A percentile compares a stretch with the other conserved stretches of the same genome.
Conservation (phyloP, 2,329 filamentous ascomycete species). For the Phialophora tarda region DNA sequence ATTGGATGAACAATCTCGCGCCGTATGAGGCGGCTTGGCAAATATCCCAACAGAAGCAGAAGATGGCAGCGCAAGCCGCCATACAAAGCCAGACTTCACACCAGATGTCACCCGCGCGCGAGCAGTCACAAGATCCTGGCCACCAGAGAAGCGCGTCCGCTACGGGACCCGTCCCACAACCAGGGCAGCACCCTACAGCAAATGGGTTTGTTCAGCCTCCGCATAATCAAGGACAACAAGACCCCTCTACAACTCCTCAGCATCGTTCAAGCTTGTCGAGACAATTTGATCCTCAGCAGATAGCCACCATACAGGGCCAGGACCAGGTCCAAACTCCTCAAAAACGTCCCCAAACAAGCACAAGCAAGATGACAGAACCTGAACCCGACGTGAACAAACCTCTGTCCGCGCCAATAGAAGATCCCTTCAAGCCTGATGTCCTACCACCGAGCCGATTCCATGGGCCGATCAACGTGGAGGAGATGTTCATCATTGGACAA, state of each 20-base stretch:
- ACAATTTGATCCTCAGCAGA: slow-evolving; percentile 40
- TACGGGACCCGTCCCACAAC: slow-evolving; percentile 40
- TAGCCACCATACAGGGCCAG: slow-evolving; percentile 35
- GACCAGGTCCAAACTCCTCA: slow-evolving; percentile 33
- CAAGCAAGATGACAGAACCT: slow-evolving; percentile 43
- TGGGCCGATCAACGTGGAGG: slow-evolving; percentile 74
- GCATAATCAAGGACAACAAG: slow-evolving; percentile 38
- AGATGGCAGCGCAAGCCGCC: slow-evolving; percentile 48
- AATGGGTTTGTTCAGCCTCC: slow-evolving; percentile 47
- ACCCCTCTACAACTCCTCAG: slow-evolving; percentile 43
- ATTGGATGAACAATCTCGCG: slow-evolving; percentile 76
- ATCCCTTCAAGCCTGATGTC: slow-evolving; percentile 55
- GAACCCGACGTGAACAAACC: slow-evolving; percentile 46
- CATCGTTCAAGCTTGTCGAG: slow-evolving; percentile 41
- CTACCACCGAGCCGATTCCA: slow-evolving; percentile 60
- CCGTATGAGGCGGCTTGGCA: slow-evolving; percentile 70
- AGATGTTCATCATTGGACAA: slow-evolving; percentile 67
- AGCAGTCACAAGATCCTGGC: slow-evolving; percentile 42
- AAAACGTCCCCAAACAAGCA: slow-evolving; percentile 35
- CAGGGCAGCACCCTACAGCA: slow-evolving; percentile 33
- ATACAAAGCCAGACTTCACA: slow-evolving; percentile 48
- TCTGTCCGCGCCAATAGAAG: slow-evolving; percentile 49
- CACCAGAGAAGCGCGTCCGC: slow-evolving; percentile 37
- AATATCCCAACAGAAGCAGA: slow-evolving; percentile 52
- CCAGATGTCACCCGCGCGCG: slow-evolving; percentile 47